Base-by-base conservation (phyloP, 495 filamentous ascomycete genomes). In the Gamarada debralockiae region DNA sequence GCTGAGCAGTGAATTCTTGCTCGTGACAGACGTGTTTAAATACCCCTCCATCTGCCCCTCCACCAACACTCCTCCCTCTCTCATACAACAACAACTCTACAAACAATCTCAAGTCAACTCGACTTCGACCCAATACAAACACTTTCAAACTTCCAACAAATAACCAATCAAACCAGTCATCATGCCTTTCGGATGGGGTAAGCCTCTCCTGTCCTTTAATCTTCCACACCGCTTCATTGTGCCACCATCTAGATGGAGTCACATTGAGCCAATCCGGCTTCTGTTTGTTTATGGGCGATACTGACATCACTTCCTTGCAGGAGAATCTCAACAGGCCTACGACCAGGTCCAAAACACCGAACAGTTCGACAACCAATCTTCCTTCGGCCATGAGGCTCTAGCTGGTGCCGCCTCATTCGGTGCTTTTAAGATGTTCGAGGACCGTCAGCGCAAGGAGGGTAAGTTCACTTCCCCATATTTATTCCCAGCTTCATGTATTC, bases 391-490 rank as follows among this genome's bases (percentile, higher is more conserved):
- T 68, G 87, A 92, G 70, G 64, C 87, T 33, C 62, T 90, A 48
- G 86, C 84, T 61, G 86, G 86, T 43, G 89, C 80, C 41, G 88
- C 86, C 43, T 82, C 86, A 53, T 91, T 92, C 62, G 87, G 81
- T 57, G 88, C 79, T 52, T 85, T 93, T 78, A 89, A 90, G 76
- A 70, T 81, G 14, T 92, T 83, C 66, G 88, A 92, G 69, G 82
- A 90, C 67, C 72, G 82, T 52, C 83, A 89, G 71, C 83, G 85
- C 65, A 75, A 73, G 50, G 73, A 90, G 70, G 87, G 85, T 85
- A 76, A 31, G 59, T 45, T 50, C 27, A 4, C 43, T 38, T 36
- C 24, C 14, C 48, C 7, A 20, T 39, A n/a, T n/a, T n/a, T n/a
- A n/a, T n/a, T n/a, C n/a, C n/a, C n/a, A n/a, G n/a, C n/a, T n/a